Evolutionary conservation across 169 alveolate genomes (phyloP).

Genomic region (Cryptosporidium felis): DNA sequence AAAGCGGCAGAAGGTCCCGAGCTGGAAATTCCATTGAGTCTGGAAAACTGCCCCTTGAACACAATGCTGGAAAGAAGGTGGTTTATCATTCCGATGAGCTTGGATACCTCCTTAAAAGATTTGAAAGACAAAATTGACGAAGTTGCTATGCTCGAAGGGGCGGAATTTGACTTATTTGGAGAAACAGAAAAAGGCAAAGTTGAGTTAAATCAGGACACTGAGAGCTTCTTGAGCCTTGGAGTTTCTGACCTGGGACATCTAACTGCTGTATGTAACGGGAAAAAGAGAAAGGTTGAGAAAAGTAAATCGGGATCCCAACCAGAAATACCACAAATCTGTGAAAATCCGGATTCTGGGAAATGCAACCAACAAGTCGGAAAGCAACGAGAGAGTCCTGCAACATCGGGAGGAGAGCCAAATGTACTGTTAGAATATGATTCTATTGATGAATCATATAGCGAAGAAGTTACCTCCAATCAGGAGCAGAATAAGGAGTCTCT

Average conservation of each 20-base stretch:
- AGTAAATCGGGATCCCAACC: constrained; percentile 28
- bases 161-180: constrained; percentile 12
- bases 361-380: neutral
- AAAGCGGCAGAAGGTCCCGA: neutral
- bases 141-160: constrained; percentile 25
- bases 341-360: neutral
- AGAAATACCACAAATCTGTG: constrained; percentile 13
- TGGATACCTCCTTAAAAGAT: neutral
- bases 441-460: too few relatives aligned
- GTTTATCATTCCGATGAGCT: constrained; percentile 30
- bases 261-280: constrained; percentile 22
- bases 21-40: constrained; percentile 25
- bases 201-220: neutral
- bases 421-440: too few relatives aligned
- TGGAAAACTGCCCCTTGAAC: constrained; percentile 55
- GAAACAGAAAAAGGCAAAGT: constrained; percentile 25
- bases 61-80: constrained; percentile 52
- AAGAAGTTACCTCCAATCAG: neutral
- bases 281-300: neutral
- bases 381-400: too few relatives aligned
- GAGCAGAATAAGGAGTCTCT: neutral
- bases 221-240: constrained; percentile 11
- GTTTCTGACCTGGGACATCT: constrained; percentile 12
- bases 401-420: neutral
- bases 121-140: constrained; percentile 25